phyloP scores from a whole-genome alignment of 23 red algal genomes.

The Pyropia haitanensis region DNA sequence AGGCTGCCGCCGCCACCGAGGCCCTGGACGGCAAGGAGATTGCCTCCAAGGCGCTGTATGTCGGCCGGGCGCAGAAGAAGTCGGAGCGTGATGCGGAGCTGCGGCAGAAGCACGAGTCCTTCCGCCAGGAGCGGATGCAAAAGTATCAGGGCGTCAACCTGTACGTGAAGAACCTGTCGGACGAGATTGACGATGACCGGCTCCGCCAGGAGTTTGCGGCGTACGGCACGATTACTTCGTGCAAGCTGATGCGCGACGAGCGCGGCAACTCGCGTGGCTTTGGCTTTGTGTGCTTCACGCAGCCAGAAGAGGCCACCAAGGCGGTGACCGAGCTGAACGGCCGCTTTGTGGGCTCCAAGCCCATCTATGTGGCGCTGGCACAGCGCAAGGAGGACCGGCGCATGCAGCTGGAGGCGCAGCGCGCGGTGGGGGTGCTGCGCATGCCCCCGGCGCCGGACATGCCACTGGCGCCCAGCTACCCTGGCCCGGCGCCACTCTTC shows the following conservation, averaged over 20 bases:
- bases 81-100: conserved; percentile 86
- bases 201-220: conserved; percentile 76
- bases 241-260: conserved; percentile 93
- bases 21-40: conserved; percentile 79
- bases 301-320: conserved; percentile 94
- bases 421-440: conserved; percentile 26
- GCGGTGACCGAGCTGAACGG: conserved; percentile 94
- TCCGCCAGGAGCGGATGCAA: conserved; percentile 59
- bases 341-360: conserved; percentile 87
- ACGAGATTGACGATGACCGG: conserved; percentile 93
- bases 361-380: conserved; percentile 89
- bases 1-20: conserved; percentile 68
- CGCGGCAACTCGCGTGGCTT: conserved; percentile 73
- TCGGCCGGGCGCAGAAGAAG: conserved; percentile 95
- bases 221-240: conserved; percentile 91
- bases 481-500: conserved; percentile 56
- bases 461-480: conserved; percentile 50
- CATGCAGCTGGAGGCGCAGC: conserved; percentile 85
- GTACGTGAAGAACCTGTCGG: conserved; percentile 94
- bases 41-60: conserved; percentile 51
- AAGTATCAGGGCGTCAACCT: conserved; percentile 90
- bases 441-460: conserved; percentile 16
- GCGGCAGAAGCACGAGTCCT: conserved; percentile 57
- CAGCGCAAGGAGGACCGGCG: conserved; percentile 90
- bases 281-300: conserved; percentile 95